phyloP scores from a whole-genome alignment of 805 yeast genomes.

The Tetrapisispora arboricola region DNA sequence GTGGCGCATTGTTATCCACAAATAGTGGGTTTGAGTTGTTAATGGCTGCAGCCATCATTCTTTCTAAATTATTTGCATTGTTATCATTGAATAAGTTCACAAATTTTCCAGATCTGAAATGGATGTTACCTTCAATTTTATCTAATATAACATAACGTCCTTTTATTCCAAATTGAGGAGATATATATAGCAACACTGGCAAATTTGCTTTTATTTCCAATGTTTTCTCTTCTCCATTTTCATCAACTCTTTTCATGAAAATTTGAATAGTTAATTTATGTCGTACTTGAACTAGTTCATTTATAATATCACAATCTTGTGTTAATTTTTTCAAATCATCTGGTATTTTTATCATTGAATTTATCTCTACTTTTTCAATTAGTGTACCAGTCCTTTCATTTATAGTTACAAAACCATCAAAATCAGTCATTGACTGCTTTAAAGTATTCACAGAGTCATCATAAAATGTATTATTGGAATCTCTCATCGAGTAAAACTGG shows the following conservation, averaged over 20 bases:
- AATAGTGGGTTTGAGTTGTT: constrained; percentile 5
- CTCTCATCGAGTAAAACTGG: constrained; percentile 54
- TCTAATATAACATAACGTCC: constrained; percentile 33
- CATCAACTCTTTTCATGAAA: constrained; percentile 34
- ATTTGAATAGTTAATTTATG: constrained; percentile 74
- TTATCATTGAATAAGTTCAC: constrained; percentile 20
- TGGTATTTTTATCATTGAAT: constrained; percentile 53
- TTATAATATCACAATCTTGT: constrained; percentile 68
- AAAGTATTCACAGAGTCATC: constrained; percentile 52
- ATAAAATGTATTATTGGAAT: constrained; percentile 44
- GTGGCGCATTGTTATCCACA: constrained; percentile 11
- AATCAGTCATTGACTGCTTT: constrained; percentile 38
- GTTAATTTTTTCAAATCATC: constrained; percentile 60
- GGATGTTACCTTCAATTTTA: constrained; percentile 31
- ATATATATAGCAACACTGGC: constrained; percentile 61
- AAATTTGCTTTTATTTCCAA: constrained; percentile 81
- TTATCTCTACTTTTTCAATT: constrained; percentile 54
- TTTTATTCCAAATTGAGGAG: constrained; percentile 61
- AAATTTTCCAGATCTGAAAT: constrained; percentile 32
- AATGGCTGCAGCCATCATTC: constrained; percentile 3
- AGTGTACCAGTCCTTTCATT: constrained; percentile 17
- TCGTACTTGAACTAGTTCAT: constrained; percentile 57
- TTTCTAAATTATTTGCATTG: background rate
- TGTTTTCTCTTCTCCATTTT: constrained; percentile 43
- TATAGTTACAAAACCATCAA: constrained; percentile 33